These are phyloP conservation scores for Nadsonia starkeyi-henricii DNA, from an alignment of 1,139 yeast genomes.

Conservation along the genomic window DNA sequence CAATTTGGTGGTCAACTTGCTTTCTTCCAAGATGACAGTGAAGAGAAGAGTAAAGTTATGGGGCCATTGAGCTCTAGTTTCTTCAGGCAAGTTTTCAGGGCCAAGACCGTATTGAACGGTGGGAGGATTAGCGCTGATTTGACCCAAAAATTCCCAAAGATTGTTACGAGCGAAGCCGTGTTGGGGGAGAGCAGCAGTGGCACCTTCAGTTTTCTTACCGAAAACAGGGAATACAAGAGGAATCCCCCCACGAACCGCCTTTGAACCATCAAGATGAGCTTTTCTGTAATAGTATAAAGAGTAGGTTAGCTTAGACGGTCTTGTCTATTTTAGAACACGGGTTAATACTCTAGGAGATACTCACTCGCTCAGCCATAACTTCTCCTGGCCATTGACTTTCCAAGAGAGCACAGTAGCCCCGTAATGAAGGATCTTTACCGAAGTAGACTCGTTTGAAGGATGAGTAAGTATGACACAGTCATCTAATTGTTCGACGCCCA, in stretches of 20 bases:
- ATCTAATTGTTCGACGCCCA: slow-evolving; percentile 53
- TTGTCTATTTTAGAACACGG: background rate
- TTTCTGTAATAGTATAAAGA: slow-evolving; percentile 22
- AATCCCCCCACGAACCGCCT: slow-evolving; percentile 93
- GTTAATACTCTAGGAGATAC: slow-evolving; percentile 1
- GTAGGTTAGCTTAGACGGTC: too few relatives aligned
- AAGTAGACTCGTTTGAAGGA: slow-evolving; percentile 38
- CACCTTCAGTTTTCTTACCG: slow-evolving; percentile 50
- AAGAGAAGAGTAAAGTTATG: slow-evolving; percentile 66
- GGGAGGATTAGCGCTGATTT: slow-evolving; percentile 42
- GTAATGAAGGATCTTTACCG: slow-evolving; percentile 55
- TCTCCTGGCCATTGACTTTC: slow-evolving; percentile 59
- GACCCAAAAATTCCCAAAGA: slow-evolving; percentile 87
- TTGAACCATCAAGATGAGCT: slow-evolving; percentile 78
- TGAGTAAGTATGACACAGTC: slow-evolving; percentile 48
- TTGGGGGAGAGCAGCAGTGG: slow-evolving; percentile 56
- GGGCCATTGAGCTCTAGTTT: slow-evolving; percentile 43
- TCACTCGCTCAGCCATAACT: slow-evolving; percentile 38
- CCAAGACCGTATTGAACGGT: slow-evolving; percentile 82
- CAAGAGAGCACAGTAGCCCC: slow-evolving; percentile 88
- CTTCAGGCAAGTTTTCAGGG: slow-evolving; percentile 60
- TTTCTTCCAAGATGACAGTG: slow-evolving; percentile 41
- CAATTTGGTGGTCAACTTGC: slow-evolving; percentile 42
- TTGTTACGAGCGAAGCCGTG: slow-evolving; percentile 92
- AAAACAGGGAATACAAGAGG: slow-evolving; percentile 92